A percentile compares a stretch with the other conserved stretches of the same genome.
These are phyloP conservation scores for Phylloporus arenicola DNA, from an alignment of 768 basidiomycete species.

Conservation along the genomic window DNA sequence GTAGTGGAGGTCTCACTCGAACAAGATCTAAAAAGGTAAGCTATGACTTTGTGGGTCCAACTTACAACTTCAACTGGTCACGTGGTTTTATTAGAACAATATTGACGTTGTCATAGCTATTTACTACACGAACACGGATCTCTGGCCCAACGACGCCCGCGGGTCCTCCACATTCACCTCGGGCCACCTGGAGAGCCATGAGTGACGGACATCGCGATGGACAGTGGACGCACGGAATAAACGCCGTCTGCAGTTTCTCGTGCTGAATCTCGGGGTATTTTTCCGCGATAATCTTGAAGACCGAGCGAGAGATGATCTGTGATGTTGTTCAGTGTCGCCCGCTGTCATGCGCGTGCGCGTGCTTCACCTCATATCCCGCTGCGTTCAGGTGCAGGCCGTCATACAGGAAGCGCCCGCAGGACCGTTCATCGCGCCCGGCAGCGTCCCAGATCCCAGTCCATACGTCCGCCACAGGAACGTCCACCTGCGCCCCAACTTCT, in stretches of 20 bases:
- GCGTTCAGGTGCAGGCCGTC: slow-evolving; percentile 82
- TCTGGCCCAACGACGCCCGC: slow-evolving; percentile 17
- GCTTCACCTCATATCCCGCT: slow-evolving; percentile 66
- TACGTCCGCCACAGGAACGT: slow-evolving; percentile 64
- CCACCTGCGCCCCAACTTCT: slow-evolving; percentile 49
- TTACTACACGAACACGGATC: slow-evolving; percentile 11
- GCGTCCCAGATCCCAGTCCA: slow-evolving; percentile 73
- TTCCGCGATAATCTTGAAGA: slow-evolving; percentile 52
- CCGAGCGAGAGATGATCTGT: slow-evolving; percentile 63
- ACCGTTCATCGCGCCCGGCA: slow-evolving; percentile 55
- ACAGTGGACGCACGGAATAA: slow-evolving; percentile 49
- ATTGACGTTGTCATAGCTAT: slow-evolving; percentile 8
- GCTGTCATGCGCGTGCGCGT: not conserved
- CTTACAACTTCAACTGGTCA: slow-evolving; percentile 46
- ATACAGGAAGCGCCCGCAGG: slow-evolving; percentile 45
- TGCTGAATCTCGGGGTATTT: slow-evolving; percentile 66
- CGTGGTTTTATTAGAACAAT: slow-evolving; percentile 18
- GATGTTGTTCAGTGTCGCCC: not conserved
- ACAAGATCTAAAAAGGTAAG: slow-evolving; percentile 39
- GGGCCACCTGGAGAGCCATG: slow-evolving; percentile 18
- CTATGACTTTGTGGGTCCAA: slow-evolving; percentile 27
- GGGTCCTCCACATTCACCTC: slow-evolving; percentile 21
- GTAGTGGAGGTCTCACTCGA: slow-evolving; percentile 9
- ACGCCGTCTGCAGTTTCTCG: slow-evolving; percentile 52
- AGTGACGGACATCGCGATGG: not conserved